Conservation (phyloP, 2,329 filamentous ascomycete species). For the Fusarium multiceps region DNA sequence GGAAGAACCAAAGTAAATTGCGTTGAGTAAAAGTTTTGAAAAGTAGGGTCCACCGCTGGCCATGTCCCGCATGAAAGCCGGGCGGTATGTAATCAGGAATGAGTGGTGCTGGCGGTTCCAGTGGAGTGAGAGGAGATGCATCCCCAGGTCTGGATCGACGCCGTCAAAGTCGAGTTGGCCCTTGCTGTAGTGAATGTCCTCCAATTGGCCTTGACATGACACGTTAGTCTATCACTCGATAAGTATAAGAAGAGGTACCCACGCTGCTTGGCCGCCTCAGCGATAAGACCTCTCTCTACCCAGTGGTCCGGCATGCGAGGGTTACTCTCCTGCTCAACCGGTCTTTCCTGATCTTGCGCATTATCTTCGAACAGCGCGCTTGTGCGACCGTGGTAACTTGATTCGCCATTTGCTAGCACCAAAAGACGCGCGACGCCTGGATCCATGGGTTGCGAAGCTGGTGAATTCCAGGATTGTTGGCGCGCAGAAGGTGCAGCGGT, state of each 20-base stretch:
- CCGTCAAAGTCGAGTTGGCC: conserved; percentile 66
- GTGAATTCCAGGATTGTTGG: conserved; percentile 17
- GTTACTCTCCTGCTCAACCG: conserved; percentile 39
- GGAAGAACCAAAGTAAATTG: conserved; percentile 57
- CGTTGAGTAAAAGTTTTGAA: conserved; percentile 66
- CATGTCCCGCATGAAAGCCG: conserved; percentile 65
- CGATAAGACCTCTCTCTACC: conserved; percentile 56
- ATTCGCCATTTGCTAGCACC: conserved; percentile 54
- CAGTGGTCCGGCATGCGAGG: conserved; percentile 52
- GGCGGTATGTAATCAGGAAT: conserved; percentile 59
- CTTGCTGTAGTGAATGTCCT: conserved; percentile 58
- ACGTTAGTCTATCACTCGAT: background rate
- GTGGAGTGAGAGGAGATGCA: conserved; percentile 62
- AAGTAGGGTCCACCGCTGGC: conserved; percentile 66
- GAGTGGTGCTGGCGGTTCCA: conserved; percentile 66
- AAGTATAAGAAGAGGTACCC: conserved; percentile 41
- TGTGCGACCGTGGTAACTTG: conserved; percentile 62
- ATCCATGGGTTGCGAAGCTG: conserved; percentile 11
- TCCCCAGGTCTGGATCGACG: conserved; percentile 62
- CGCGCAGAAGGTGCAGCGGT: background rate
- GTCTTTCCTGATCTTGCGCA: conserved; percentile 22
- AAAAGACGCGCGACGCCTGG: conserved; percentile 52
- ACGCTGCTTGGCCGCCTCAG: conserved; percentile 40
- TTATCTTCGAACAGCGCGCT: conserved; percentile 59
- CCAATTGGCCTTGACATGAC: conserved; percentile 55